These are phyloP conservation scores for Haematococcus lacustris DNA, from an alignment of 139 green algal species.

Conservation along the genomic window DNA sequence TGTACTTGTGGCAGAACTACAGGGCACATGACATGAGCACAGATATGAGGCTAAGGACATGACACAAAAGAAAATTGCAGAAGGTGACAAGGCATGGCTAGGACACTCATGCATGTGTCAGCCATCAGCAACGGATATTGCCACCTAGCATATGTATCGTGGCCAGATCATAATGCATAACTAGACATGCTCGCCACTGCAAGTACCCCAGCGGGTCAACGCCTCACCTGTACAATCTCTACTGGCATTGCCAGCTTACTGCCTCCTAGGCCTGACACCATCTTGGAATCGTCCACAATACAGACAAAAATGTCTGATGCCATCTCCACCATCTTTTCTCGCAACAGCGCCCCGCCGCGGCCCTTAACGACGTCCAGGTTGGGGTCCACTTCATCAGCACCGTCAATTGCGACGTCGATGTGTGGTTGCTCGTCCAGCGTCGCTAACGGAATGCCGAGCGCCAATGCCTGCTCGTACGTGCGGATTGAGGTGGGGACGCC, in stretches of 20 bases:
- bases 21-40: background rate
- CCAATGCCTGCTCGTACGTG: conserved; percentile 84
- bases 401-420: conserved; percentile 98
- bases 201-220: too few species aligned
- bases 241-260: conserved; percentile 94
- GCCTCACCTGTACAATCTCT: conserved; percentile 77
- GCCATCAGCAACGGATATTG: too few species aligned
- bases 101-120: too few species aligned
- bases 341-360: conserved; percentile 89
- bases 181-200: too few species aligned
- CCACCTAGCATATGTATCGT: too few species aligned
- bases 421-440: conserved; percentile 92
- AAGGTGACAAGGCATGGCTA: too few species aligned
- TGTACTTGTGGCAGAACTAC: conserved; percentile 97
- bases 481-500: conserved; percentile 87
- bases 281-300: conserved; percentile 98
- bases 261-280: conserved; percentile 79
- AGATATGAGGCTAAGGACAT: too few species aligned
- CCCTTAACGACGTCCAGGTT: conserved; percentile 97
- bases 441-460: conserved; percentile 91
- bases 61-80: too few species aligned
- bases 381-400: conserved; percentile 95
- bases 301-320: conserved; percentile 79
- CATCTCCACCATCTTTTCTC: conserved; percentile 99
- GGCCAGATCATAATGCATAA: too few species aligned